Evolutionary conservation across 176 grass and related monocot species (phyloP), one percentile per base, ranked within the genome.

Genomic region (Zoysia japonica): DNA sequence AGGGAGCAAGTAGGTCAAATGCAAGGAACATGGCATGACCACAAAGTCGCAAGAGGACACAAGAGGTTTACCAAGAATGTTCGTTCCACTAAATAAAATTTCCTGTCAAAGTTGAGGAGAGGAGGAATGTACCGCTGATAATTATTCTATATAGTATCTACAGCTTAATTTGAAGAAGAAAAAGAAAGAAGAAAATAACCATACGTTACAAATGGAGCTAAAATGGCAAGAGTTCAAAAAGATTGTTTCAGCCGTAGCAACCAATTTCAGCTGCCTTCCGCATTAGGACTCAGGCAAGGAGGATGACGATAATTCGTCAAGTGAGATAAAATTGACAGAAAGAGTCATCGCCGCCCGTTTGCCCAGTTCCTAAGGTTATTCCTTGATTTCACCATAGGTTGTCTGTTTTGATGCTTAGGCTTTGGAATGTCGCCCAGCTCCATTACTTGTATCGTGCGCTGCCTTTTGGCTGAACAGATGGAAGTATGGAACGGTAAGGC

Each of bases 391-490:
- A 55, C 49, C 74, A 89, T 19, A 61, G 78, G 68, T 2, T 89
- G 88, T 61, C 79, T 78, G 39, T 67, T 88, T 78, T 97, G 53
- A 83, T 63, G 75, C 74, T 78, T 85, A 2, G 78, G 85, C 82
- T 92, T 97, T 63, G 91, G 94, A 84, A 97, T 90, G 75, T 93
- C 91, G 41, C 74, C 85, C 53, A 86, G 78, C 57, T 90, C 94
- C 82, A 97, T 86, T 52, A 94, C 85, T 75, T 97, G 94, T 79
- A 97, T 80, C 2, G 94, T 97, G 69, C 91, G 80, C 68, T 94
- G 91, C 62, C 77, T 94, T 82, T 94, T 97, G 16, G 91, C 94
- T 97, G 89, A 47, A 77, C 47, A 76, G 72, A 50, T 63, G 35
- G 43, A 85, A 14, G 74, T 59, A 46, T 54, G n/a, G 61, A 87